Conservation (phyloP, 1,284 basidiomycete genomes). For the Porodaedalea pini region DNA sequence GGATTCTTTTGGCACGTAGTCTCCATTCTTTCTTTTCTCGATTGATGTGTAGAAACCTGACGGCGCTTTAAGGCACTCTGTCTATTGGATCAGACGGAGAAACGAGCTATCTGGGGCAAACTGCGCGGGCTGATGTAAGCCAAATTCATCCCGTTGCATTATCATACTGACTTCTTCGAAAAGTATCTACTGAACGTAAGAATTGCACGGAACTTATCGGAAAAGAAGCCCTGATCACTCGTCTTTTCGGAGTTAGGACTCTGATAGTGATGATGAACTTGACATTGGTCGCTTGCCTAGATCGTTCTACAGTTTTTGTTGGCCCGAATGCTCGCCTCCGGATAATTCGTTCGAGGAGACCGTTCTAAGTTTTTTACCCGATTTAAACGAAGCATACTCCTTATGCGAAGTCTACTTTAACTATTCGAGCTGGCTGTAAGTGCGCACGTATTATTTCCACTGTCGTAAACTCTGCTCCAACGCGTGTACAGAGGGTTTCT, state of each 20-base stretch:
- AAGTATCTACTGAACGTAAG: constrained; percentile 17
- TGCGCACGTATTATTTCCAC: neutral
- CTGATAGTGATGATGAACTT: constrained; percentile 14
- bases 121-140: constrained; percentile 59
- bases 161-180: neutral
- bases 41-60: neutral
- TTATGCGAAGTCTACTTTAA: constrained; percentile 55
- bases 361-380: constrained; percentile 44
- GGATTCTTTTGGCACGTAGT: constrained; percentile 51
- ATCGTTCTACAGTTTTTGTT: constrained; percentile 16
- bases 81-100: constrained; percentile 53
- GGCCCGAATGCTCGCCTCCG: constrained; percentile 21
- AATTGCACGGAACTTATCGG: neutral
- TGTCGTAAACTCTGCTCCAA: neutral
- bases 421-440: constrained; percentile 49
- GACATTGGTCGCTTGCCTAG: constrained; percentile 15
- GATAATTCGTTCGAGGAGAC: constrained; percentile 36
- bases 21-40: neutral
- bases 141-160: neutral
- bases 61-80: constrained; percentile 46
- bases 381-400: constrained; percentile 49
- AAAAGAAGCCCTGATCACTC: neutral
- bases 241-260: constrained; percentile 3
- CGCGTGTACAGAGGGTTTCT: constrained; percentile 13
- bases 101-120: constrained; percentile 55